Base-by-base conservation (phyloP, 2,329 filamentous ascomycete genomes). In the Fusarium camptoceras region DNA sequence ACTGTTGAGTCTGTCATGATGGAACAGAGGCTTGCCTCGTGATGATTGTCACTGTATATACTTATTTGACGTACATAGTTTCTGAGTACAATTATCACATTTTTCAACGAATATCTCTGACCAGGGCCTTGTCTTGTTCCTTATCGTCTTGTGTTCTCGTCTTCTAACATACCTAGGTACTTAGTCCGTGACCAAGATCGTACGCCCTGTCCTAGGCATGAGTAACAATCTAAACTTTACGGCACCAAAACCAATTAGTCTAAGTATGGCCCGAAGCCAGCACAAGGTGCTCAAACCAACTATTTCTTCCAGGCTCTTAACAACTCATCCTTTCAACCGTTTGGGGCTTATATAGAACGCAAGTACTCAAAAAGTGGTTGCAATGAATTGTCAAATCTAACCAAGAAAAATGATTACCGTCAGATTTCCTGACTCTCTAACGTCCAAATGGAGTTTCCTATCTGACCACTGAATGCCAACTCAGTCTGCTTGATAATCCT, bases 51-150 rank as follows among this genome's bases (percentile, higher is more conserved):
- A 41, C 25, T 58, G 68, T 71, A 71, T 60, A 71, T 65, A 70
- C 28, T 71, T 71, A 42, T 39, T 58, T 46, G 30, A 56, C 43
- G 47, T 68, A 65, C 16, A 71, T 71, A 71, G 43, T 49, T 57
- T 50, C 55, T 55, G 42, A 39, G 41, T 46, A 15, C 16, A 48
- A 28, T 44, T 65, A 28, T 27, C 22, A 22, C n/a, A 20, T 22
- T 18, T 37, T 5, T 6, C 18, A n/a, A 22, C 6, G 24, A 46
- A 34, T 18, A 9, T 25, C 4, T 16, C 16, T 34, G 11, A 7
- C 11, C 8, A 18, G 6, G 11, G 6, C 30, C 0, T 25, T 20
- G 15, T 8, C 2, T 10, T n/a, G 8, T n/a, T 6, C 7, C 3
- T 15, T 8, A 15, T n/a, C n/a, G 22, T 37, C 27, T 8, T 34